Evolutionary conservation across 2,329 filamentous ascomycete genomes (phyloP).

Genomic region (Lomentospora prolificans): DNA sequence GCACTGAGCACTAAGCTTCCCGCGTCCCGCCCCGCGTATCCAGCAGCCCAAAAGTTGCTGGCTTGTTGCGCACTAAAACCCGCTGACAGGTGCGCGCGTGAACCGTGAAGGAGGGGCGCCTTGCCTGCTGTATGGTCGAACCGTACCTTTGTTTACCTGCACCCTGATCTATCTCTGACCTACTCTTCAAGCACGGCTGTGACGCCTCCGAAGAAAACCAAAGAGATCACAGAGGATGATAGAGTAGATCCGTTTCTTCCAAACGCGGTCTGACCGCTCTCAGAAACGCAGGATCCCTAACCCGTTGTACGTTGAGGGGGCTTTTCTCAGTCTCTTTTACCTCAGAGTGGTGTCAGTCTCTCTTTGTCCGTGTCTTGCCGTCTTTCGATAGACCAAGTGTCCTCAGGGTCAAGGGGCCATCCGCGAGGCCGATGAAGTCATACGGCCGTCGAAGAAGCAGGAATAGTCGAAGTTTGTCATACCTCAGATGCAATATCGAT

Average conservation of each 20-base stretch:
- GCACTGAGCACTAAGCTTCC: background rate
- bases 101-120: slow-evolving; percentile 3
- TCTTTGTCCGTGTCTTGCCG: background rate
- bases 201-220: background rate
- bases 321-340: too few relatives aligned
- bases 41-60: background rate
- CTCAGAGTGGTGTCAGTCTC: too few relatives aligned
- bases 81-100: background rate
- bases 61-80: background rate
- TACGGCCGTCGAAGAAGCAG: background rate
- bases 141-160: slow-evolving; percentile 5
- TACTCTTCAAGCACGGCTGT: background rate
- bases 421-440: background rate
- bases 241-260: background rate
- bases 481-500: background rate
- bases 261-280: background rate
- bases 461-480: background rate
- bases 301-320: background rate
- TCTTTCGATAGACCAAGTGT: background rate
- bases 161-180: background rate
- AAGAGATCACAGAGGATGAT: background rate
- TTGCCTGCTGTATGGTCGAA: slow-evolving; percentile 5
- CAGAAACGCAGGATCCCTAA: background rate
- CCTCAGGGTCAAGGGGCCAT: background rate
- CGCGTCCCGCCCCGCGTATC: background rate